A percentile compares a stretch with the other conserved stretches of the same genome.
phyloP scores from a whole-genome alignment of 352 stramenopile genomes.

The Phytophthora kernoviae region DNA sequence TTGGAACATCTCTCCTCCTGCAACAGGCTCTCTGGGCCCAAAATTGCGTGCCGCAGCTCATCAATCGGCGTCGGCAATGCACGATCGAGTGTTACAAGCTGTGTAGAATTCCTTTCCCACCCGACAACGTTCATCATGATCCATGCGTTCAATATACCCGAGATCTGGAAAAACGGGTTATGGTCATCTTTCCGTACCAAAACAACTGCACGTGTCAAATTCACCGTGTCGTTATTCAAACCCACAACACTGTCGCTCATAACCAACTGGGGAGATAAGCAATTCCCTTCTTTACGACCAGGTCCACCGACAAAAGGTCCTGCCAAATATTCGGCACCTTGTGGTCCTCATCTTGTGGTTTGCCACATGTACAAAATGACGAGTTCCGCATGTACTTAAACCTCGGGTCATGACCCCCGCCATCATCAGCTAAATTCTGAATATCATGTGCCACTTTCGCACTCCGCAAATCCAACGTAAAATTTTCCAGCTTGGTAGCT shows the following conservation, averaged over 20 bases:
- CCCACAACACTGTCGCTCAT: neutral
- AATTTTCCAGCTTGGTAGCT: constrained; percentile 27
- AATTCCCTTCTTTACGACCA: constrained; percentile 7
- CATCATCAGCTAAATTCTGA: constrained; percentile 17
- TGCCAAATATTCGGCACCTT: constrained; percentile 28
- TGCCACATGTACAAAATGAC: constrained; percentile 24
- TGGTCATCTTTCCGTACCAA: constrained; percentile 48
- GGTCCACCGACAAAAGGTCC: constrained; percentile 22
- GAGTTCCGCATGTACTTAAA: constrained; percentile 30
- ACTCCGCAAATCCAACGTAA: constrained; percentile 23
- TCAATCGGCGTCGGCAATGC: constrained; percentile 41
- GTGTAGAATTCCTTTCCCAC: constrained; percentile 31
- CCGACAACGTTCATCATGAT: constrained; percentile 31
- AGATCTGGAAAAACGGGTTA: constrained; percentile 58
- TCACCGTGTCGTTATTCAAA: constrained; percentile 1
- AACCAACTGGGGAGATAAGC: neutral
- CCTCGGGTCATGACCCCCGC: constrained; percentile 28
- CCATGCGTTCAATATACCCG: constrained; percentile 43
- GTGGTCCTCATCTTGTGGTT: constrained; percentile 19
- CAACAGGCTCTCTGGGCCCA: constrained; percentile 19
- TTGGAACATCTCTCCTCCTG: constrained; percentile 31
- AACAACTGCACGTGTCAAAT: constrained; percentile 22
- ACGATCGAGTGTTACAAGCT: constrained; percentile 47
- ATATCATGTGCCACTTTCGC: constrained; percentile 28
- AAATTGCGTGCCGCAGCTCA: constrained; percentile 39